phyloP scores from a whole-genome alignment of 2,329 filamentous ascomycete species.

The Zasmidium angulare region DNA sequence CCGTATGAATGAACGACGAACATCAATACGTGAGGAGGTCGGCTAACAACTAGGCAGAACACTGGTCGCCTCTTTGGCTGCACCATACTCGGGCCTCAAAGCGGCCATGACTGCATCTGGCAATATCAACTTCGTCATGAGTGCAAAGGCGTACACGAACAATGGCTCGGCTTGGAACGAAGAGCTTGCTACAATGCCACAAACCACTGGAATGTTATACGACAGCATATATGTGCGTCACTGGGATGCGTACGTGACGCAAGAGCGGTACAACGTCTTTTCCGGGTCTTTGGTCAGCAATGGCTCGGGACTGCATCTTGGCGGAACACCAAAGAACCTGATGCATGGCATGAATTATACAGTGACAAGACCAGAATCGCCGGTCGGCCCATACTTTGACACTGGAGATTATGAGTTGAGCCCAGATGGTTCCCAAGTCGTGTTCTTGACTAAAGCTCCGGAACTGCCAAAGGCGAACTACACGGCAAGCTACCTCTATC shows the following conservation, averaged over 20 bases:
- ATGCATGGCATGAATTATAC: constrained; percentile 24
- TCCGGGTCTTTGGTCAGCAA: constrained; percentile 43
- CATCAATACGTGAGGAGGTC: neutral
- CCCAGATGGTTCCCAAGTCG: constrained; percentile 25
- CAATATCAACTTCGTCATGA: constrained; percentile 29
- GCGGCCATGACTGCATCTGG: constrained; percentile 27
- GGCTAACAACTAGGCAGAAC: constrained; percentile 7
- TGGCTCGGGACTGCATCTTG: constrained; percentile 11
- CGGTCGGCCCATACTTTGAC: constrained; percentile 24
- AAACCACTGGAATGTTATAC: constrained; percentile 50
- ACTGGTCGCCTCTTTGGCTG: constrained; percentile 32
- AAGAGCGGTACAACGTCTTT: constrained; percentile 52
- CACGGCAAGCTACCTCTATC: constrained; percentile 27
- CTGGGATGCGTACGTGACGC: constrained; percentile 53
- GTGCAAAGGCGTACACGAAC: constrained; percentile 28
- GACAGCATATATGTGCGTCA: constrained; percentile 54
- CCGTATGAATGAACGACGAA: constrained; percentile 9
- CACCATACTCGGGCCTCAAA: constrained; percentile 42
- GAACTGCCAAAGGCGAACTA: constrained; percentile 27
- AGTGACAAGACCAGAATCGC: constrained; percentile 25
- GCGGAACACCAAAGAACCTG: constrained; percentile 20
- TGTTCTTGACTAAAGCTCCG: constrained; percentile 27
- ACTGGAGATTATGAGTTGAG: constrained; percentile 25
- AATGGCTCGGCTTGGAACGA: constrained; percentile 47
- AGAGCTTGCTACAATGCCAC: constrained; percentile 47